These are phyloP conservation scores for Dovyalis caffra DNA, from an alignment of 345 rosid genomes.

Conservation along the genomic window DNA sequence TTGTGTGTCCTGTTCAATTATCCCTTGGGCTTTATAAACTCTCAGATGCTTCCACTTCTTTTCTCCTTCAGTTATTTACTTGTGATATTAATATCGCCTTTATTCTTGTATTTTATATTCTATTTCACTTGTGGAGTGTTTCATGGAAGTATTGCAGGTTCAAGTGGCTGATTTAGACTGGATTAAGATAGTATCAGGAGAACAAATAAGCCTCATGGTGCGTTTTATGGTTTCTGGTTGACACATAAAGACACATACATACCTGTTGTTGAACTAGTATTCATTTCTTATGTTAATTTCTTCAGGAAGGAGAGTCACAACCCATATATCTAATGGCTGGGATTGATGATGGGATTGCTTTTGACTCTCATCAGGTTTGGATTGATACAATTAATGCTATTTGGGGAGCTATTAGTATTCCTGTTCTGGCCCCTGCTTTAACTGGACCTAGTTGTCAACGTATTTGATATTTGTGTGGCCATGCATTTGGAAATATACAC, in stretches of 20 bases:
- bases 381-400: slow-evolving; percentile 8
- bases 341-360: slow-evolving; percentile 60
- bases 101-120: not conserved
- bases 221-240: slow-evolving; percentile 19
- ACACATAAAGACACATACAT: not conserved
- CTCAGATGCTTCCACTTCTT: slow-evolving; percentile 4
- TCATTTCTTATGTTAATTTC: slow-evolving; percentile 23
- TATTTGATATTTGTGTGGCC: not conserved
- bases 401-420: not conserved
- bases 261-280: not conserved
- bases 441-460: not conserved
- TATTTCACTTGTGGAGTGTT: slow-evolving; percentile 1
- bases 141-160: slow-evolving; percentile 50
- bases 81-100: slow-evolving; percentile 9
- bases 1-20: too few species aligned
- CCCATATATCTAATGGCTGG: slow-evolving; percentile 68
- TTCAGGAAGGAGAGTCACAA: slow-evolving; percentile 72
- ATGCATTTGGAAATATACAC: not conserved
- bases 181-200: slow-evolving; percentile 76
- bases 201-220: slow-evolving; percentile 86
- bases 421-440: not conserved
- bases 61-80: not conserved
- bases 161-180: slow-evolving; percentile 91
- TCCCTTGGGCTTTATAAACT: not conserved
- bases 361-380: slow-evolving; percentile 79